A percentile compares a stretch with the other conserved stretches of the same genome.
phyloP scores from a whole-genome alignment of 192 early-diverging fungal genomes.

The Podila horticola region DNA sequence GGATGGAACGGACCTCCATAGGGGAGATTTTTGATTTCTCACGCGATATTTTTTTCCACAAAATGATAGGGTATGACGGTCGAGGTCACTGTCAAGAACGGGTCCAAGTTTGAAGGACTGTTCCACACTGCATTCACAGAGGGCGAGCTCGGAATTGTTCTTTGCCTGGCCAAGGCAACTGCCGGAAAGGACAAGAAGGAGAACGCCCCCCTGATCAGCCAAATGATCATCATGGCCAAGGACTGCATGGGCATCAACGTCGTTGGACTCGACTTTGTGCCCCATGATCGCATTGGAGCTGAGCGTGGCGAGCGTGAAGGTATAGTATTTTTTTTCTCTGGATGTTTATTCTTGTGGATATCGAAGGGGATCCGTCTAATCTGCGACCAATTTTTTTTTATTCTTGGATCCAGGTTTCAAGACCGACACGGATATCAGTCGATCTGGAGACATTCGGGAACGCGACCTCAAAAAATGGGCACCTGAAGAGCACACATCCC shows the following conservation, averaged over 20 bases:
- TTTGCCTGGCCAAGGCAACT: slow-evolving; percentile 65
- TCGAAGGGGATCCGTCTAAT: no score
- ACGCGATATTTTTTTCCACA: neutral
- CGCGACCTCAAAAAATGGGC: slow-evolving; percentile 91
- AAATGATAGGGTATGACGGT: slow-evolving; percentile 67
- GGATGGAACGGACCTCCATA: no score
- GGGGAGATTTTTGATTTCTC: neutral
- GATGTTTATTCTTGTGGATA: neutral
- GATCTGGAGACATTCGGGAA: slow-evolving; percentile 69
- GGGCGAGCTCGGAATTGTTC: slow-evolving; percentile 71
- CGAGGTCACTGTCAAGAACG: slow-evolving; percentile 64
- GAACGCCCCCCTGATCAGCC: slow-evolving; percentile 49
- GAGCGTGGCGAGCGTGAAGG: slow-evolving; percentile 67
- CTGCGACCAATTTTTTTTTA: no score
- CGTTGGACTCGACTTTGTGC: slow-evolving; percentile 61
- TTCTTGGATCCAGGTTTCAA: slow-evolving; percentile 70
- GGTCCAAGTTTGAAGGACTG: slow-evolving; percentile 74
- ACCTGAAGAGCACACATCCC: slow-evolving; percentile 66
- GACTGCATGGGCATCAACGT: slow-evolving; percentile 72
- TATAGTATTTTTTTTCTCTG: slow-evolving; percentile 25
- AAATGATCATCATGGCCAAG: slow-evolving; percentile 71
- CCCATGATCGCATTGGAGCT: slow-evolving; percentile 36
- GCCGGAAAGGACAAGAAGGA: slow-evolving; percentile 54
- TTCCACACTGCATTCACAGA: slow-evolving; percentile 69
- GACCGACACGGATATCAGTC: slow-evolving; percentile 92